Evolutionary conservation across 768 basidiomycete genomes (phyloP).

Genomic region (Tylopilus vinaceipallidus): DNA sequence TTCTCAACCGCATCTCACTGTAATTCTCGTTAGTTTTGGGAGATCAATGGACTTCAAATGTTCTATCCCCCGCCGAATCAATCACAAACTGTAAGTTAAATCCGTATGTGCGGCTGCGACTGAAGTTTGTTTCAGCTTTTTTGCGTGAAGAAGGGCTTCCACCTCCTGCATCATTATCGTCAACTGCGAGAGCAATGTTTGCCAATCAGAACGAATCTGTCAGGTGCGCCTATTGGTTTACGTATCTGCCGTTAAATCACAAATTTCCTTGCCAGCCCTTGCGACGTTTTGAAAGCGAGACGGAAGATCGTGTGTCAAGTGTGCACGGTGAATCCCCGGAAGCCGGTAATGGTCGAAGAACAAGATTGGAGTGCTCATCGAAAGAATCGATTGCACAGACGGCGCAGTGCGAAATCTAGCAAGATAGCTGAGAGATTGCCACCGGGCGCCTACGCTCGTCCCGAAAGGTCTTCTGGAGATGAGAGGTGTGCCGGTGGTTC

Average conservation of each 20-base stretch:
- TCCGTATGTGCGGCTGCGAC: not conserved
- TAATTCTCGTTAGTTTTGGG: constrained; percentile 53
- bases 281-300: constrained; percentile 50
- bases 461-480: constrained; percentile 5
- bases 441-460: not conserved
- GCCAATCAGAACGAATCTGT: constrained; percentile 41
- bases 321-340: constrained; percentile 56
- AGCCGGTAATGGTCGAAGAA: constrained; percentile 65
- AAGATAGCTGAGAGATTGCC: constrained; percentile 7
- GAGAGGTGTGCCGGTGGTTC: constrained; percentile 1
- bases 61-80: constrained; percentile 47
- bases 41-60: constrained; percentile 56
- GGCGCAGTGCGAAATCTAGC: constrained; percentile 36
- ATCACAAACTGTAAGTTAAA: constrained; percentile 46
- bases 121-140: constrained; percentile 43
- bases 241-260: constrained; percentile 4
- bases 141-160: constrained; percentile 48
- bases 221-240: constrained; percentile 36
- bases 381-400: constrained; percentile 53
- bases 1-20: no score
- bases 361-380: constrained; percentile 55
- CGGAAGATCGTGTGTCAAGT: constrained; percentile 56
- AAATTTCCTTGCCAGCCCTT: constrained; percentile 46
- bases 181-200: constrained; percentile 53
- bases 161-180: constrained; percentile 55